Base-by-base conservation (phyloP, 345 rosid genomes). In the Aquilaria yunnanensis region DNA sequence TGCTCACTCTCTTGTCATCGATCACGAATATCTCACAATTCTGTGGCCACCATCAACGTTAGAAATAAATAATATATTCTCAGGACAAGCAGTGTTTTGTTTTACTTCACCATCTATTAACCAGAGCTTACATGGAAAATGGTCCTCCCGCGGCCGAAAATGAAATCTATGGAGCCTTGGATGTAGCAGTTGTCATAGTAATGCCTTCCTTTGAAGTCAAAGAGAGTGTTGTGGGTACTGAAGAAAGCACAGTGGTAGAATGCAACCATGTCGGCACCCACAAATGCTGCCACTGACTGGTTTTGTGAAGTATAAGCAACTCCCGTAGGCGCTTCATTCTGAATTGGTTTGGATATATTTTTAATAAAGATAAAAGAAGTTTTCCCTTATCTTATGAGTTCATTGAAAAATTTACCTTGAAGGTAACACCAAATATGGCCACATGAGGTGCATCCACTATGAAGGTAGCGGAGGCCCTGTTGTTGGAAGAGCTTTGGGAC, bases 191-290 rank as follows among this genome's bases (percentile, higher is more conserved):
- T 67, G 30, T 81, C 77, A 65, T 88, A 93, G 78, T 79, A 93
- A 78, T 93, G 98, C 53, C 97, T 78, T n/a, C 97, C 97, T 78
- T 81, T 93, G 72, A 88, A 81, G 74, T 93, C 98, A 73, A 90
- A 88, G n/a, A 90, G 74, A 14, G 96, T 93, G 74, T 90, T 90
- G 74, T 93, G 98, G 29, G 82, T 84, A 74, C 98, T 90, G 74
- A 68, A 84, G 70, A 93, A 93, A 32, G 87, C 92, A 70, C 97
- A 90, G 46, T 90, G 97, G 73, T 93, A 90, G 74, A 88, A 90
- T 48, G 98, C 87, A 61, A 43, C 83, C 83, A 69, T 85, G 66
- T 93, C 97, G 1, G 84, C 92, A 12, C 83, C 94, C 46, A 86
- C 98, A 70, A 86, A 72, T 43, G 84, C 96, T 5, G 97, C 97